Conservation (phyloP, 495 filamentous ascomycete genomes). For the Xylaria flabelliformis region DNA sequence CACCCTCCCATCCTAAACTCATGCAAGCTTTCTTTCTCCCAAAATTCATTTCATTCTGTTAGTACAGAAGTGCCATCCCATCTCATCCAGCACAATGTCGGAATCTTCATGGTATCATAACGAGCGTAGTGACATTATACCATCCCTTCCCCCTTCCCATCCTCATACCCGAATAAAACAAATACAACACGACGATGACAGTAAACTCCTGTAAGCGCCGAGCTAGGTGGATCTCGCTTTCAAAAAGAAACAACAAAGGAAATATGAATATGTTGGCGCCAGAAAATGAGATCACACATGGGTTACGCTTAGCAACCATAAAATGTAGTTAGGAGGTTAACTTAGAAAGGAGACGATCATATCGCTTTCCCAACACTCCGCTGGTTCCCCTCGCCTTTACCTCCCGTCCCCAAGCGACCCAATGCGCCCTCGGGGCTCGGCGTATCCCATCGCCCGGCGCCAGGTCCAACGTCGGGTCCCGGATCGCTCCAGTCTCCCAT, state of each 20-base stretch:
- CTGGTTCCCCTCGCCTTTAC: conserved; percentile 34
- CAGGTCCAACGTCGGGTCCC: conserved; percentile 57
- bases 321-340: background rate
- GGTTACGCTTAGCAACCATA: background rate
- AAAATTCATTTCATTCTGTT: background rate
- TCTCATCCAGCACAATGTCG: background rate
- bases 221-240: background rate
- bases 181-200: conserved; percentile 2
- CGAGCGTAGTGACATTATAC: conserved; percentile 23
- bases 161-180: conserved; percentile 2
- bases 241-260: background rate
- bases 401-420: conserved; percentile 21
- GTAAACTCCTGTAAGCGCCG: conserved; percentile 14
- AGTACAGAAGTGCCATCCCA: background rate
- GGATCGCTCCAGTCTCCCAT: conserved; percentile 59
- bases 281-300: background rate
- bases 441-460: conserved; percentile 40
- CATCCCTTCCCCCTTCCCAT: background rate
- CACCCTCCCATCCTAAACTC: background rate
- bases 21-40: background rate
- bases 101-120: conserved; percentile 21
- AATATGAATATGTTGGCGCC: background rate
- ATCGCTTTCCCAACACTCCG: conserved; percentile 51
- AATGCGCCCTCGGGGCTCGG: conserved; percentile 32
- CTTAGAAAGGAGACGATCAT: conserved; percentile 23